Base-by-base conservation (phyloP, 805 yeast genomes). In the Cyberlindnera euphorbiiphila region DNA sequence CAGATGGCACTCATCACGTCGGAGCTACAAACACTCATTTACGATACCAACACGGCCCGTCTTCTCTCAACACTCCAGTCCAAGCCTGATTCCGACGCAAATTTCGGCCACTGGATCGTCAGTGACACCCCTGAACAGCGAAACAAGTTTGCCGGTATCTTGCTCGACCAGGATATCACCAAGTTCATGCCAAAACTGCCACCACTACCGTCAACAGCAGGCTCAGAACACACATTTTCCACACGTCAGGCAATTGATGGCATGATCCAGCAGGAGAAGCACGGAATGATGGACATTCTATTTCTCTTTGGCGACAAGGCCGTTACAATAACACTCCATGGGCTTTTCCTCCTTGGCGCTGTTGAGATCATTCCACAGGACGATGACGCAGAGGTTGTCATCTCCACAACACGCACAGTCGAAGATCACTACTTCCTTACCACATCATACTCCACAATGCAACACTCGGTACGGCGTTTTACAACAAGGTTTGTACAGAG, bases 11-110 rank as follows among this genome's bases (percentile, higher is more conserved):
- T 74, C 3, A 49, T 71, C 2, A 78, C 77, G 7, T 45, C 56
- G 1, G 74, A 72, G 43, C 64, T 66, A 2, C 41, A 58, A 8
- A 63, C 66, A 27, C 64, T 68, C 35, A 53, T 76, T 1, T 71
- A 70, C 37, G 71, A 69, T 42, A 64, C 73, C 5, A 65, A 68
- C 39, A 67, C 59, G 14, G 80, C 81, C 2, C 60, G 60, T n/a
- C 51, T 64, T 18, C 45, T 70, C 11, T 43, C 54, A 10, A 43
- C 49, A 10, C 32, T 47, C 1, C 36, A 26, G 14, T 33, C 43
- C 6, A 36, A 32, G n/a, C 42, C 35, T 16, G 46, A 21, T 9
- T 37, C 26, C 11, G 41, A 32, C 24, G 33, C 27, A 5, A 36
- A 23, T n/a, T 33, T 42, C 25, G 56, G 53, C 17, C 39, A 29